Evolutionary conservation across 768 basidiomycete species (phyloP).

Genomic region (Tricholoma sp.): DNA sequence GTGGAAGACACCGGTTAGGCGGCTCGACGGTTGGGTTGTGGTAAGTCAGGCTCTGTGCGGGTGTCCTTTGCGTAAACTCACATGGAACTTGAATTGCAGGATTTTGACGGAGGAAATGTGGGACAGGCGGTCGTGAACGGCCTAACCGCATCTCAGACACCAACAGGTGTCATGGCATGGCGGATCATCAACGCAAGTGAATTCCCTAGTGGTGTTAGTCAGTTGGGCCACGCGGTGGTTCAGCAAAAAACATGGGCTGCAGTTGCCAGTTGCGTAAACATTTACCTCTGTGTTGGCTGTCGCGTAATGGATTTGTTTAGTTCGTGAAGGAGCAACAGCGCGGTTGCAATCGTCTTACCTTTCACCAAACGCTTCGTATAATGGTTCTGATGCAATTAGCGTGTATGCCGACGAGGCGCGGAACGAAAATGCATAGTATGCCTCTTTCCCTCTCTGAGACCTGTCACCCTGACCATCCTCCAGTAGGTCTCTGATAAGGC

Average conservation of each 20-base stretch:
- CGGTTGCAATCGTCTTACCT: conserved; percentile 33
- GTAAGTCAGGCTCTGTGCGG: conserved; percentile 9
- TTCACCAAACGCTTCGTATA: conserved; percentile 36
- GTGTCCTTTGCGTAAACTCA: background rate
- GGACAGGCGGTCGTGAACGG: conserved; percentile 37
- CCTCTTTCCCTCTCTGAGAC: conserved; percentile 1
- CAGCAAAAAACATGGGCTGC: conserved; percentile 49
- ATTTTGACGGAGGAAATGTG: conserved; percentile 50
- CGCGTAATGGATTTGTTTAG: conserved; percentile 16
- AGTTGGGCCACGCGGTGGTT: conserved; percentile 38
- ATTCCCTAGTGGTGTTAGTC: conserved; percentile 37
- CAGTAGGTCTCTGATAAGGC: conserved; percentile 29
- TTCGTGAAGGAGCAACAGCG: conserved; percentile 35
- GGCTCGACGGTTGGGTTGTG: conserved; percentile 18
- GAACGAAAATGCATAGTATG: conserved; percentile 59
- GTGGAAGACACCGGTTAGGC: conserved; percentile 17
- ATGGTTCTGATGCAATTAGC: conserved; percentile 44
- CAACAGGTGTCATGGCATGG: conserved; percentile 33
- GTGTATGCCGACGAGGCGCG: conserved; percentile 46
- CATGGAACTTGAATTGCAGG: conserved; percentile 25
- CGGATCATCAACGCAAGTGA: conserved; percentile 27
- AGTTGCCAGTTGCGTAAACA: conserved; percentile 36
- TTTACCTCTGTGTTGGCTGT: background rate
- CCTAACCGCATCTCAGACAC: conserved; percentile 23
- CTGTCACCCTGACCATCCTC: background rate